Percentiles rank a stretch among this genome's conserved stretches.
Conservation (phyloP, 1,139 yeast genomes). For the Nakaseomyces sp. region DNA sequence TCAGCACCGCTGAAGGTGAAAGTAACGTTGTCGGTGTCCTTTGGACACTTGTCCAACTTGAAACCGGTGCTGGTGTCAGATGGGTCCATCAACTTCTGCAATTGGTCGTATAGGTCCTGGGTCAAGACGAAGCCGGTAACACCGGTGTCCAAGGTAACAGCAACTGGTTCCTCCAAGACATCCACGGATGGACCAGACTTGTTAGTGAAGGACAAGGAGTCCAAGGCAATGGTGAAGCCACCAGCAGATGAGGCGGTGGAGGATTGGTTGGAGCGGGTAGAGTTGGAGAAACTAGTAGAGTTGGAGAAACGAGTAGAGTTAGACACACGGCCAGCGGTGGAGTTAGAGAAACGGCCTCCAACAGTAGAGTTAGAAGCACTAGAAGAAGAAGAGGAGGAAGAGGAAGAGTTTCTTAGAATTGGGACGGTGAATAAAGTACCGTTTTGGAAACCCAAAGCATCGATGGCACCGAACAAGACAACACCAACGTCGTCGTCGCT, state of each 20-base stretch:
- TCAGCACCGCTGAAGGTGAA: constrained; percentile 46
- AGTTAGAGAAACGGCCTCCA: neutral
- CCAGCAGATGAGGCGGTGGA: constrained; percentile 22
- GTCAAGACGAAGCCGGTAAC: constrained; percentile 54
- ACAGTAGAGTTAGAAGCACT: neutral
- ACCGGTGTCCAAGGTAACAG: constrained; percentile 47
- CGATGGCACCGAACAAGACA: constrained; percentile 52
- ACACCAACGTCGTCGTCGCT: constrained; percentile 35
- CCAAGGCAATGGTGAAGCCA: constrained; percentile 36
- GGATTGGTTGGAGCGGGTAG: neutral
- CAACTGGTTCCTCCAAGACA: neutral
- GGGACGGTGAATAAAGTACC: constrained; percentile 43
- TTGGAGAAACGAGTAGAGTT: neutral
- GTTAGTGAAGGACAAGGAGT: neutral
- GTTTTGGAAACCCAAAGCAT: constrained; percentile 38
- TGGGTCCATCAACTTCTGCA: constrained; percentile 32
- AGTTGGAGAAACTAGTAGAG: neutral
- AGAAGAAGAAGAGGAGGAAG: neutral
- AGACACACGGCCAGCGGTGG: neutral
- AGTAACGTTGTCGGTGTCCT: constrained; percentile 27
- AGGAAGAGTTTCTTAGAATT: constrained; percentile 13
- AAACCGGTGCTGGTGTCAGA: constrained; percentile 29
- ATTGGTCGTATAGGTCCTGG: constrained; percentile 32
- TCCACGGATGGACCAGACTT: neutral
- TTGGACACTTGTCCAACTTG: constrained; percentile 23